Evolutionary conservation across 2,329 filamentous ascomycete genomes (phyloP).

Genomic region (Stachybotrys elegans): DNA sequence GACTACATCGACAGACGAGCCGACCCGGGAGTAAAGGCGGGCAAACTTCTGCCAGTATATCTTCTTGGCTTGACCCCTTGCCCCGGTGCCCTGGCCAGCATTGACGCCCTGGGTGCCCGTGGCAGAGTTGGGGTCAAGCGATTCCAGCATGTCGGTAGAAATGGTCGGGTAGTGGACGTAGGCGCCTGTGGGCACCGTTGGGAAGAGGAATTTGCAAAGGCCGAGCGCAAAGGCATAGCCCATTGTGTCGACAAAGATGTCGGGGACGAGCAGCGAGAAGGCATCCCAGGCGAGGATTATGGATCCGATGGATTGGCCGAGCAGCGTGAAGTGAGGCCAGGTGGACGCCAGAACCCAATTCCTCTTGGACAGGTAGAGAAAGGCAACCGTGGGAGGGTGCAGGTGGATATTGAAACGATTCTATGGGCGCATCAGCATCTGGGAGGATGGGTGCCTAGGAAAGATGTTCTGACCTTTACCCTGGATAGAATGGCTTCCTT

Average conservation of each 20-base stretch:
- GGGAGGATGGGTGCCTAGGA: background rate
- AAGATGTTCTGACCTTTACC: constrained; percentile 54
- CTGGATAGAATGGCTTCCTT: constrained; percentile 74
- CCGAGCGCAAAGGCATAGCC: constrained; percentile 90
- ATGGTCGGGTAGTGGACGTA: constrained; percentile 99
- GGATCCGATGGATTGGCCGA: constrained; percentile 91
- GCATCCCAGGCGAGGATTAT: constrained; percentile 86
- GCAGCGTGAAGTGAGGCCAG: constrained; percentile 87
- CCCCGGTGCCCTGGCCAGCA: constrained; percentile 72
- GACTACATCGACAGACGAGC: constrained; percentile 80
- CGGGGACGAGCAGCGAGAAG: constrained; percentile 84
- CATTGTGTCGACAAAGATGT: constrained; percentile 97
- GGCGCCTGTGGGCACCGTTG: constrained; percentile 73
- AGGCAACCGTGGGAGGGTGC: constrained; percentile 74
- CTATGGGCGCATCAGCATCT: constrained; percentile 32
- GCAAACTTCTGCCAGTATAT: constrained; percentile 87
- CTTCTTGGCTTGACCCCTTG: constrained; percentile 66
- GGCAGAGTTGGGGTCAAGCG: constrained; percentile 59
- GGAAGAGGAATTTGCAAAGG: constrained; percentile 78
- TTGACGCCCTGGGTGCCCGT: constrained; percentile 69
- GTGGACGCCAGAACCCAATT: constrained; percentile 80
- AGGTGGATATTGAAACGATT: constrained; percentile 90
- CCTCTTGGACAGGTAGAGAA: constrained; percentile 86
- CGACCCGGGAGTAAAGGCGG: constrained; percentile 73
- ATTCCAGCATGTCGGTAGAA: constrained; percentile 92